Evolutionary conservation across 768 basidiomycete species (phyloP), one percentile per base, ranked within the genome.

Genomic region (Naganishia friedmannii): DNA sequence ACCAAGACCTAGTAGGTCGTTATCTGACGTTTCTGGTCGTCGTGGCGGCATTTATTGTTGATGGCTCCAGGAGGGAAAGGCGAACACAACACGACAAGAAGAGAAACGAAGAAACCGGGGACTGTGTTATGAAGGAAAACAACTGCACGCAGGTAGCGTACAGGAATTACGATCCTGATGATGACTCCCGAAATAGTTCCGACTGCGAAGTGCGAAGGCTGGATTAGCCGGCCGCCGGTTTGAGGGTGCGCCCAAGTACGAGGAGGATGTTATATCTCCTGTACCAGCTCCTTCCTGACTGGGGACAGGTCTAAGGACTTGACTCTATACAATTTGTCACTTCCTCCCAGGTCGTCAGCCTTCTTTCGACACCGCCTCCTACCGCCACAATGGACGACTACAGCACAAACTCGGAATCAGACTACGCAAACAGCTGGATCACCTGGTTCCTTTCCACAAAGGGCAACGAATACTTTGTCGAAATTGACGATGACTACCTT

Each of bases 401-500:
- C 70, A 80, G 80, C 2, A 82, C 92, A 2, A 93, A 92, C 56
- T 94, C 93, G 17, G 93, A 95, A 79, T 93, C 92, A 37, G 93
- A 95, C 78, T 95, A 96, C 81, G 92, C 93, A 72, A 95, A 92
- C 72, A 77, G 92, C 55, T 97, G 93, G 93, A 94, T 95, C 75
- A 92, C 93, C 3, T 97, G 93, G 93, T 96, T 97, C 77, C 84
- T 97, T 6, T 91, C 92, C 26, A 93, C 92, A 23, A 96, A 96
- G 80, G 94, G 96, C 69, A 98, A 99, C 80, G 94, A 97, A 82
- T 97, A 96, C 84, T 97, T 96, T 80, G 94, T 92, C 82, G 94
- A 96, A 83, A 94, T 97, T 56, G 89, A 92, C 70, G 94, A 96
- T 79, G 96, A 99, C 80, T 99, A 98, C 82, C 98, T 99, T 80